A percentile compares a stretch with the other conserved stretches of the same genome.
Evolutionary conservation across 2,329 filamentous ascomycete species (phyloP).

Genomic region (Pseudopyrenochaeta lycopersici): DNA sequence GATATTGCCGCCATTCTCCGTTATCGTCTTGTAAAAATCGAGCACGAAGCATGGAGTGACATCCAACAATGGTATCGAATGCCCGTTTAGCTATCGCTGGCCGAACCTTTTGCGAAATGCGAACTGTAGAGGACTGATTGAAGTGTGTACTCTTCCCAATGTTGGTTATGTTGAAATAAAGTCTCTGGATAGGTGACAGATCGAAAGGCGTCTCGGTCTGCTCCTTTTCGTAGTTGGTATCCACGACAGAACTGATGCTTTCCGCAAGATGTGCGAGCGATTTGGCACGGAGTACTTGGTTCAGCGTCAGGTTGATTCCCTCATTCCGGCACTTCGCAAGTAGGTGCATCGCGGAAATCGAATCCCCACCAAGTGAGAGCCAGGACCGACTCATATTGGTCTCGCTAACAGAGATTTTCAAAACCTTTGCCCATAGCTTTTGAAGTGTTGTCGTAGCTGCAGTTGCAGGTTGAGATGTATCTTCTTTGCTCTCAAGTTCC

Average conservation of each 20-base stretch:
- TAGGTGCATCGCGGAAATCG: constrained; percentile 45
- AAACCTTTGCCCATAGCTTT: constrained; percentile 53
- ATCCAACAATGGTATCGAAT: constrained; percentile 34
- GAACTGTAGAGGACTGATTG: constrained; percentile 57
- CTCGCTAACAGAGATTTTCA: constrained; percentile 46
- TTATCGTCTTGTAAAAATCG: constrained; percentile 27
- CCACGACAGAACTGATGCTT: constrained; percentile 16
- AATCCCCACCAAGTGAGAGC: constrained; percentile 46
- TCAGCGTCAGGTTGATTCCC: constrained; percentile 39
- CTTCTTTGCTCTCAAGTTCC: constrained; percentile 40
- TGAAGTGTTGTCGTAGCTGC: constrained; percentile 30
- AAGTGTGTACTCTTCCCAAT: constrained; percentile 49
- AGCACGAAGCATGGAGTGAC: constrained; percentile 47
- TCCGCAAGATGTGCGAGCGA: constrained; percentile 40
- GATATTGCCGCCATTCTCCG: constrained; percentile 34
- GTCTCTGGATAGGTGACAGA: constrained; percentile 56
- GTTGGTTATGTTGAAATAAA: constrained; percentile 51
- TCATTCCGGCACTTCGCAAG: constrained; percentile 42
- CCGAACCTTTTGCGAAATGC: constrained; percentile 40
- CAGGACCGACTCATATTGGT: constrained; percentile 38
- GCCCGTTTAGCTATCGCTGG: constrained; percentile 26
- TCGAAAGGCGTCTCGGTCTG: constrained; percentile 46
- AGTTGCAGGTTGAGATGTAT: constrained; percentile 21
- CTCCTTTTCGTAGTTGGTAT: constrained; percentile 21
- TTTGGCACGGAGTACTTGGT: constrained; percentile 45